Percentiles rank a stretch among this genome's conserved stretches.
phyloP scores from a whole-genome alignment of 2,329 filamentous ascomycete genomes.

The Nectriaceae sp. region DNA sequence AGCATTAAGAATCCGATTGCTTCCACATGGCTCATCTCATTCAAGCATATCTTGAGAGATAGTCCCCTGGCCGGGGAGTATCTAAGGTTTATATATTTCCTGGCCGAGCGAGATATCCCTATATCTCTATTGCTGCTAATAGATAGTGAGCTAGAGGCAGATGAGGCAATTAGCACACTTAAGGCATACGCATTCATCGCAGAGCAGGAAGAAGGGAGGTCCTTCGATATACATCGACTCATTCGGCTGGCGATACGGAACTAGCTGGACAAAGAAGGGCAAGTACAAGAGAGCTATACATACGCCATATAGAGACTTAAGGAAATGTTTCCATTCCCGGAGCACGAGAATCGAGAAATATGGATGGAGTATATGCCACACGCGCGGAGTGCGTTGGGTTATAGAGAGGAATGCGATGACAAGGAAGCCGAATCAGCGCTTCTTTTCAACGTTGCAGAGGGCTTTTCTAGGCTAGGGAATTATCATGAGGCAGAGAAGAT shows the following conservation, averaged over 20 bases:
- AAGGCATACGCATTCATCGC: constrained; percentile 34
- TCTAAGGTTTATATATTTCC: constrained; percentile 31
- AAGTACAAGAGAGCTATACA: not conserved
- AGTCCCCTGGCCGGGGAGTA: constrained; percentile 28
- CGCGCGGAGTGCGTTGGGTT: constrained; percentile 9
- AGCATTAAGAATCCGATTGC: constrained; percentile 29
- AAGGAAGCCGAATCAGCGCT: not conserved
- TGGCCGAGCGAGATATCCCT: constrained; percentile 33
- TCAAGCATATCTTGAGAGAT: constrained; percentile 29
- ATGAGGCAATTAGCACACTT: constrained; percentile 28
- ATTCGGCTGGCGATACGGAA: constrained; percentile 32
- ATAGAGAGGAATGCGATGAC: not conserved
- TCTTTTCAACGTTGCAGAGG: not conserved
- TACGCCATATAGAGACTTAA: constrained; percentile 13
- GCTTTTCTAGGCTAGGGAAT: constrained; percentile 1
- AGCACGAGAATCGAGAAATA: constrained; percentile 16
- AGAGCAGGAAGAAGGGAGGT: constrained; percentile 13
- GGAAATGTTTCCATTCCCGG: constrained; percentile 10
- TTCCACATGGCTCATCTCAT: constrained; percentile 38
- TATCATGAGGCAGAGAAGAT: constrained; percentile 19
- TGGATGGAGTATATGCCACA: constrained; percentile 29
- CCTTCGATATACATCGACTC: constrained; percentile 35
- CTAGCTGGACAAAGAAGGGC: constrained; percentile 24
- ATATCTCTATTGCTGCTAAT: constrained; percentile 22
- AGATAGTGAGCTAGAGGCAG: constrained; percentile 8